A percentile compares a stretch with the other conserved stretches of the same genome.
Evolutionary conservation across 164 flowering plant species (phyloP).

Genomic region (Stephania yunnanensis): DNA sequence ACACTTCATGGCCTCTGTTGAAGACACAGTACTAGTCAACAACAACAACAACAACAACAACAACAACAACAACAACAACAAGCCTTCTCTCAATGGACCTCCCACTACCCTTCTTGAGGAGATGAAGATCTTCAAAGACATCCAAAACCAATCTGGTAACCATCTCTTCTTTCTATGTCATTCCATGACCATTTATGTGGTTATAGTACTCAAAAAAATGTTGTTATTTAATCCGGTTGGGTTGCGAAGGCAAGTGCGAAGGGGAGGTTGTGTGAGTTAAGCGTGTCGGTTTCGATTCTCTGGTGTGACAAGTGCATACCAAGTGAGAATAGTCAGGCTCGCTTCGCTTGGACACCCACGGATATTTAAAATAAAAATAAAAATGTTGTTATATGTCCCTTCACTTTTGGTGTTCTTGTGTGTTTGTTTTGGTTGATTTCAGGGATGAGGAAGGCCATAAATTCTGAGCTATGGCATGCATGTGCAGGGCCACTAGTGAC

Average conservation of each 20-base stretch:
- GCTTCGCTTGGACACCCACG: too few species aligned
- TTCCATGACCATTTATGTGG: not conserved
- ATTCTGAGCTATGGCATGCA: constrained; percentile 96
- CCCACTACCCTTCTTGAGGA: constrained; percentile 49
- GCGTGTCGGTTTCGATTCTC: too few species aligned
- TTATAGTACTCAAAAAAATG: too few species aligned
- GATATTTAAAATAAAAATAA: too few species aligned
- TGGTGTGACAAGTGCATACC: too few species aligned
- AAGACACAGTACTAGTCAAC: constrained; percentile 38
- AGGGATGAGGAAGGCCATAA: constrained; percentile 59
- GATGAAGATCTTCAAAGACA: constrained; percentile 74
- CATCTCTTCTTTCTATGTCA: constrained; percentile 5
- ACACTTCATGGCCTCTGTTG: constrained; percentile 24
- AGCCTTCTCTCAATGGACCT: constrained; percentile 23
- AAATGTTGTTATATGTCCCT: not conserved
- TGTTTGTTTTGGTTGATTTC: constrained; percentile 13
- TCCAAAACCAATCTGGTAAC: constrained; percentile 81
- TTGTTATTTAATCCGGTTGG: too few species aligned
- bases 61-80: too few species aligned
- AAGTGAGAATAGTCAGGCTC: too few species aligned
- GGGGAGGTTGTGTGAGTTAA: too few species aligned
- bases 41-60: too few species aligned
- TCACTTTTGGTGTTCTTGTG: not conserved
- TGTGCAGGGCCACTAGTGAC: constrained; percentile 97
- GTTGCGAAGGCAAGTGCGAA: too few species aligned